Conservation (phyloP, 2,329 filamentous ascomycete species). For the Aspergillus sp. region DNA sequence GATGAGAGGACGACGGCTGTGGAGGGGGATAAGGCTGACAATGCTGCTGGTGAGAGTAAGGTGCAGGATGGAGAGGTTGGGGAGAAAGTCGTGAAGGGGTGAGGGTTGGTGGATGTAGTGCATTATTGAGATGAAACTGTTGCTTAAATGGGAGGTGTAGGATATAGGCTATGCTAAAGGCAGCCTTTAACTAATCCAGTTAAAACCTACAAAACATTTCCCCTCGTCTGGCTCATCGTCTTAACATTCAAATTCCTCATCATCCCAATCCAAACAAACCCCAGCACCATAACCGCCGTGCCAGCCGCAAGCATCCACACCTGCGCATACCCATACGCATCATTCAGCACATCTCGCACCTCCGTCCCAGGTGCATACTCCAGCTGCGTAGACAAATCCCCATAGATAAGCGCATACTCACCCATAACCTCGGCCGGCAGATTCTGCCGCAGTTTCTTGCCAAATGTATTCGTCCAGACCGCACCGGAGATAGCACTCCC, state of each 20-base stretch:
- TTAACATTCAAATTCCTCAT: slow-evolving; percentile 53
- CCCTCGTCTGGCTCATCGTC: slow-evolving; percentile 53
- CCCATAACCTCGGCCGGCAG: slow-evolving; percentile 5
- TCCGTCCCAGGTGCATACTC: slow-evolving; percentile 42
- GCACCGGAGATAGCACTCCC: slow-evolving; percentile 58
- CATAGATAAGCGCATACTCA: slow-evolving; percentile 11
- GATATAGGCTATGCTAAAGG: too few relatives aligned
- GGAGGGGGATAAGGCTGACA: neutral
- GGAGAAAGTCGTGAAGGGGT: too few relatives aligned
- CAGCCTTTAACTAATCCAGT: too few relatives aligned
- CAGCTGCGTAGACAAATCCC: slow-evolving; percentile 11
- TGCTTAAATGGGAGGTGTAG: too few relatives aligned
- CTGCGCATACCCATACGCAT: slow-evolving; percentile 59
- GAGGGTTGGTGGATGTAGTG: too few relatives aligned
- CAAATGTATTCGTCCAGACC: slow-evolving; percentile 62
- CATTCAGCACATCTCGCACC: slow-evolving; percentile 57
- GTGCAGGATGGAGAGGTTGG: too few relatives aligned
- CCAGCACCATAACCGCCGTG: slow-evolving; percentile 44
- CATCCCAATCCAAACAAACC: slow-evolving; percentile 47
- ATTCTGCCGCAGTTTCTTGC: slow-evolving; percentile 38
- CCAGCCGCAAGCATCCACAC: slow-evolving; percentile 55
- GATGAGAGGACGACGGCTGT: slow-evolving; percentile 11
- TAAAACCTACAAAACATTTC: slow-evolving; percentile 21
- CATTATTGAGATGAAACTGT: too few relatives aligned
- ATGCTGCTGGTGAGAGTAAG: neutral